Percentiles rank a stretch among this genome's conserved stretches.
These are phyloP conservation scores for Mayamaea pseudoterrestris DNA, from an alignment of 108 stramenopile species.

Conservation along the genomic window DNA sequence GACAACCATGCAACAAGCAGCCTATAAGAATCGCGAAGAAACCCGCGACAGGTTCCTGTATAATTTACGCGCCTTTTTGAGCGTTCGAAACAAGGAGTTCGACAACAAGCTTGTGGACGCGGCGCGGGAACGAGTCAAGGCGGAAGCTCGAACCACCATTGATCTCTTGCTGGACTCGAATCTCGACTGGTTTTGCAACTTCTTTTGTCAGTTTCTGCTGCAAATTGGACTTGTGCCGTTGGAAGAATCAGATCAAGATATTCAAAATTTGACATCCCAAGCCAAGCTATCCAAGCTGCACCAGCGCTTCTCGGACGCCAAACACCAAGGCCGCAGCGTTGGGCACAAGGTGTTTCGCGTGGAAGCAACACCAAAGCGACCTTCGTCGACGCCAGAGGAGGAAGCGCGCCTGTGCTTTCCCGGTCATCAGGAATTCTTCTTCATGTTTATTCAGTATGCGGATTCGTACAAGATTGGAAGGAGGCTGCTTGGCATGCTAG, in stretches of 20 bases:
- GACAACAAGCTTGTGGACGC: constrained; percentile 26
- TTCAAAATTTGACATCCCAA: constrained; percentile 47
- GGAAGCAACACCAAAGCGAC: neutral
- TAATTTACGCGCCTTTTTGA: constrained; percentile 59
- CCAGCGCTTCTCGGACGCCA: constrained; percentile 45
- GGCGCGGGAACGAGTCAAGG: constrained; percentile 21
- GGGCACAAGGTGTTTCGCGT: neutral
- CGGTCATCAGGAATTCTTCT: constrained; percentile 79
- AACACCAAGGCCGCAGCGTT: constrained; percentile 28
- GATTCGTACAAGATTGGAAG: constrained; percentile 52
- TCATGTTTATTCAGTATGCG: constrained; percentile 44
- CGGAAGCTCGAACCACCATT: constrained; percentile 34
- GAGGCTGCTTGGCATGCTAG: constrained; percentile 28
- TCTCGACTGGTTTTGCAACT: constrained; percentile 60
- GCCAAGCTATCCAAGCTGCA: constrained; percentile 65
- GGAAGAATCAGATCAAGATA: constrained; percentile 67
- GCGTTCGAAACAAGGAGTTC: constrained; percentile 41
- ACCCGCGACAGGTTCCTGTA: constrained; percentile 61
- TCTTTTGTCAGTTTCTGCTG: constrained; percentile 62
- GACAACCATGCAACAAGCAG: constrained; percentile 22
- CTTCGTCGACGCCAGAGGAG: neutral
- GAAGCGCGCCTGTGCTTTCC: constrained; percentile 47
- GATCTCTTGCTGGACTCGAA: constrained; percentile 28
- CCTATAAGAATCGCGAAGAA: constrained; percentile 71
- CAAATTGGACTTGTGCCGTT: constrained; percentile 66